Evolutionary conservation across 2,329 filamentous ascomycete species (phyloP).

Genomic region (Exophiala oligosperma): DNA sequence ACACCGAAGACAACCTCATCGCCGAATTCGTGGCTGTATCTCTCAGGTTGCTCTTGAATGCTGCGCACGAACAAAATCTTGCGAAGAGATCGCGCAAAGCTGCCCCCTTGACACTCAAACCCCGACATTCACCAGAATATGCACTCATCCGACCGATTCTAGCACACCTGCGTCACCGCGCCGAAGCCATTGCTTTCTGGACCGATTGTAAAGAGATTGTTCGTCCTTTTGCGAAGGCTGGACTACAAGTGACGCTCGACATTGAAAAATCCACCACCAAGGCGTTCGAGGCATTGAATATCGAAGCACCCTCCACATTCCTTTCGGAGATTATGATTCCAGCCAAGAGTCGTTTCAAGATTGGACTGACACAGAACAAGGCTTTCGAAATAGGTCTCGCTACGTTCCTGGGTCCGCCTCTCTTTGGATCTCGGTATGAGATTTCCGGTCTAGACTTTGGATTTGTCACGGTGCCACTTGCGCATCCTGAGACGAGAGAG

Average conservation of each 20-base stretch:
- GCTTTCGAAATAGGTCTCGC: slow-evolving; percentile 18
- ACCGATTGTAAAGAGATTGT: slow-evolving; percentile 36
- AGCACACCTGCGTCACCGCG: slow-evolving; percentile 53
- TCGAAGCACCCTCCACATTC: slow-evolving; percentile 5
- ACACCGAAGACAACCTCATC: slow-evolving; percentile 47
- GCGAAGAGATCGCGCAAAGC: slow-evolving; percentile 65
- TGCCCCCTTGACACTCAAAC: slow-evolving; percentile 53
- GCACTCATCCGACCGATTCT: slow-evolving; percentile 61
- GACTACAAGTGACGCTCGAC: slow-evolving; percentile 11
- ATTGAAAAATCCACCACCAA: slow-evolving; percentile 6
- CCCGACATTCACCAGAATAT: slow-evolving; percentile 52
- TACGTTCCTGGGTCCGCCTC: slow-evolving; percentile 24
- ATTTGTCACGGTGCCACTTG: slow-evolving; percentile 8
- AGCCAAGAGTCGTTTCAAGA: slow-evolving; percentile 16
- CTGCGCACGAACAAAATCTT: slow-evolving; percentile 76
- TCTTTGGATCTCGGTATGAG: slow-evolving; percentile 25
- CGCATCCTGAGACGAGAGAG: slow-evolving; percentile 17
- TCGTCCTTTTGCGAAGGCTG: slow-evolving; percentile 16
- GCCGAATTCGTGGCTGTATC: slow-evolving; percentile 67
- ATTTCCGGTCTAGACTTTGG: slow-evolving; percentile 22
- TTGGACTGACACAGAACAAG: slow-evolving; percentile 17
- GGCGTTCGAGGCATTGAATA: slow-evolving; percentile 6
- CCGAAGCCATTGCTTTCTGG: slow-evolving; percentile 31
- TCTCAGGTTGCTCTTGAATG: slow-evolving; percentile 73
- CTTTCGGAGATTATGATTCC: slow-evolving; percentile 18